Base-by-base conservation (phyloP, 768 basidiomycete genomes). In the Sarcodon aspratus region DNA sequence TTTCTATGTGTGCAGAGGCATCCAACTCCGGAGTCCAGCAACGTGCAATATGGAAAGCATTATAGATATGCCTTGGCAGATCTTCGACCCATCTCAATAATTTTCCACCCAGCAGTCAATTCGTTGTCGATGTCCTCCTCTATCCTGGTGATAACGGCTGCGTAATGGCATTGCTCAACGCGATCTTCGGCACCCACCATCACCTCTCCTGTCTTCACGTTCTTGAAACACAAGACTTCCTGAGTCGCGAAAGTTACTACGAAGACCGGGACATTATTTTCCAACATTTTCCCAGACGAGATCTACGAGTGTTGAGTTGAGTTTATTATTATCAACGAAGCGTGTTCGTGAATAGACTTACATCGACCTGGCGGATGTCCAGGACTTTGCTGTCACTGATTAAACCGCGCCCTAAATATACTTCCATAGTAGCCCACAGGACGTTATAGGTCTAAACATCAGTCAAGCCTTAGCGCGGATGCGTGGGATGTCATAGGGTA, bases 371-470 rank as follows among this genome's bases (percentile, higher is more conserved):
- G 49, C 92, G 86, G 61, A 99, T 98, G 67, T 98, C 95, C 15
- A 98, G 79, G 15, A 96, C 86, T 59, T 90, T 91, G 65, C 88
- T 92, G 60, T 94, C 91, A 54, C 88, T 90, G 54, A 95, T 70
- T 21, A 98, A 75, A 1, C 95, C 93, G 59, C 95, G 92, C 35
- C 78, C 75, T 45, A 94, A 76, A 62, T 92, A 97, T 57, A 88
- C 85, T 55, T 94, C 92, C 80, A 99, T 89, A 7, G 93, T 95
- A 7, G 95, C 95, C 87, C 94, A 95, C 4, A 97, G 74, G n/a
- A 98, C 91, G 56, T 95, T 96, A 62, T 93, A 97, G 6, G 94
- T 94, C 92, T 95, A 44, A 10, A 27, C 10, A n/a, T 17, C 8
- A 44, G 42, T 47, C 18, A 33, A 53, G 15, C 9, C 31, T 15